Percentiles rank a stretch among this genome's conserved stretches.
Evolutionary conservation across 2,329 filamentous ascomycete genomes (phyloP).

Genomic region (Trichothecium roseum): DNA sequence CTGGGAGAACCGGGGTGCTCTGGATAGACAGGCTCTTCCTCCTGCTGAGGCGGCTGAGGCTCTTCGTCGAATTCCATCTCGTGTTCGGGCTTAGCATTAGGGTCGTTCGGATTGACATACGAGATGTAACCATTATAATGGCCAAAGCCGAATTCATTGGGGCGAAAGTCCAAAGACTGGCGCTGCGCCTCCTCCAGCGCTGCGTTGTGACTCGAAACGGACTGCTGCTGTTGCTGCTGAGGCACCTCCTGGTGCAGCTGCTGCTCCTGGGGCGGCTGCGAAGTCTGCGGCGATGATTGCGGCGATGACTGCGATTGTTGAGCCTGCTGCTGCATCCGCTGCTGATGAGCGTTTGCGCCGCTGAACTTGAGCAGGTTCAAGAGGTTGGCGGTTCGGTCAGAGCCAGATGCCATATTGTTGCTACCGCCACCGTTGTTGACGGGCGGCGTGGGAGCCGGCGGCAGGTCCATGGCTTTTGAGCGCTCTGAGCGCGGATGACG

Average conservation of each 20-base stretch:
- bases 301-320: conserved; percentile 12
- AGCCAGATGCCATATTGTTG: conserved; percentile 24
- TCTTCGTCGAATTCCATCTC: conserved; percentile 7
- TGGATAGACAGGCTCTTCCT: conserved; percentile 7
- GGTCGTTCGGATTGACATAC: conserved; percentile 4
- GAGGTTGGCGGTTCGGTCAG: conserved; percentile 43
- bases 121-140: neutral
- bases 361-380: conserved; percentile 54
- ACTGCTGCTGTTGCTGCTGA: conserved; percentile 6
- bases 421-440: conserved; percentile 19
- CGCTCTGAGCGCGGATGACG: conserved; percentile 5
- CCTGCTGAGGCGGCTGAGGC: conserved; percentile 7
- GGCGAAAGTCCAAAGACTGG: conserved; percentile 3
- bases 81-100: conserved; percentile 10
- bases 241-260: conserved; percentile 8
- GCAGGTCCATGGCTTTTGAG: conserved; percentile 23
- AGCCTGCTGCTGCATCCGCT: conserved; percentile 23
- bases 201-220: conserved; percentile 8
- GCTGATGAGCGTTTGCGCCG: conserved; percentile 17
- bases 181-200: conserved; percentile 7
- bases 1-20: conserved; percentile 18
- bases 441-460: conserved; percentile 40
- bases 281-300: conserved; percentile 10
- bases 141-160: neutral
- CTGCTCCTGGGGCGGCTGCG: conserved; percentile 8